A percentile compares a stretch with the other conserved stretches of the same genome.
These are phyloP conservation scores for Bruguiera hainesii DNA, from an alignment of 441 rosid genomes.

Conservation along the genomic window DNA sequence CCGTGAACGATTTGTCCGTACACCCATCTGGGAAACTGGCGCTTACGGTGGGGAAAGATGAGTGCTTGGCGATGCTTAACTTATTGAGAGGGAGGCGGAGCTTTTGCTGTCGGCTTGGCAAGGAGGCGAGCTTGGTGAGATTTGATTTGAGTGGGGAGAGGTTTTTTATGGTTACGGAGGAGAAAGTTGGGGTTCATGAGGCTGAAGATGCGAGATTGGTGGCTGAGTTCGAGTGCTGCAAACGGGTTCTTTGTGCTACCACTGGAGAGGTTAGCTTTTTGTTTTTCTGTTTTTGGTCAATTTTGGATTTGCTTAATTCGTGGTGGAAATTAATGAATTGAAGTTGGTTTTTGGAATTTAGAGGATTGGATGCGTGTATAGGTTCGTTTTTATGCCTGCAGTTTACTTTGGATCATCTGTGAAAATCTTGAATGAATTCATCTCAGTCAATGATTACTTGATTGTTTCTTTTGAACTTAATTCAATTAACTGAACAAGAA, in stretches of 20 bases:
- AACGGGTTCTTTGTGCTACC: constrained; percentile 71
- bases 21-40: constrained; percentile 86
- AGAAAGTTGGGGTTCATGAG: constrained; percentile 63
- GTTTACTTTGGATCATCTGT: too few relatives aligned
- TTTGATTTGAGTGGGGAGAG: constrained; percentile 58
- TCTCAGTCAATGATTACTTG: too few relatives aligned
- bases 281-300: not conserved
- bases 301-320: not conserved
- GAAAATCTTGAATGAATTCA: too few relatives aligned
- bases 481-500: too few relatives aligned
- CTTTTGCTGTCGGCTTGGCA: constrained; percentile 63
- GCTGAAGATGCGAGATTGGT: constrained; percentile 84
- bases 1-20: constrained; percentile 63
- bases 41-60: constrained; percentile 72
- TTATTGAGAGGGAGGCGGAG: constrained; percentile 87
- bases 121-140: constrained; percentile 63
- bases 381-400: too few relatives aligned
- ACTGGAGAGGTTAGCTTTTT: constrained; percentile 60
- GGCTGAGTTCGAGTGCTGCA: constrained; percentile 49
- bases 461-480: too few relatives aligned
- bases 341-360: not conserved
- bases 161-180: constrained; percentile 69
- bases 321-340: not conserved
- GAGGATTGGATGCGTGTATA: not conserved
- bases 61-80: constrained; percentile 82